Base-by-base conservation (phyloP, 1,139 yeast genomes). In the Pichia sp. region DNA sequence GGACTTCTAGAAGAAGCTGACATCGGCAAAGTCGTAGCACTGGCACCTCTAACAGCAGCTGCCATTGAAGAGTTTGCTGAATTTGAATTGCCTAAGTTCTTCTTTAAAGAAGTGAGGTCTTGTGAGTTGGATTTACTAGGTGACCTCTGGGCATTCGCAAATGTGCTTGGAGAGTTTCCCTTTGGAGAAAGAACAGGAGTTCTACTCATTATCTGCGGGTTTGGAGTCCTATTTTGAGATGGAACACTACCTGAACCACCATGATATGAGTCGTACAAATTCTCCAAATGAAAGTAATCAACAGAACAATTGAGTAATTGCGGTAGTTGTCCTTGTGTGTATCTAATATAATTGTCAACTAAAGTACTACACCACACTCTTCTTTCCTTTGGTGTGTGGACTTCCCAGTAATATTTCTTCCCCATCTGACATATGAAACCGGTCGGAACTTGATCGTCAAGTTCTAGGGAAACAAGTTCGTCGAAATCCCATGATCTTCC, bases 401-500 rank as follows among this genome's bases (percentile, higher is more conserved):
- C 83, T 62, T 80, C 84, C 98, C 98, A 93, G 70, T 84, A 92
- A 70, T 93, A 92, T 49, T 80, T 83, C 30, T 61, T 61, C 49
- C 88, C 88, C 64, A 93, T 75, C 36, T 76, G 75, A 58, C 88
- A 75, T 1, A 80, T 65, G 60, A 92, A 77, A 1, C 91, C 91
- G 53, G 79, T 77, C 31, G 73, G 74, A 1, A 80, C 75, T 4
- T 75, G 74, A 0, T 59, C 46, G 58, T 83, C 87, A 55, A 81
- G 76, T 48, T 83, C 82, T 6, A 92, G 71, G 42, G 71, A 71
- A 14, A 76, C 71, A 61, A 93, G 73, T 61, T 89, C 96, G 58
- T 82, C 89, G 65, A 93, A 73, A 60, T 84, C 85, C 99, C 99
- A 93, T 5, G 96, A 86, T 65, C 97, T 80, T 43, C 99, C 99